phyloP scores from a whole-genome alignment of 148 eudicot species.

The Camellia granthamiana region DNA sequence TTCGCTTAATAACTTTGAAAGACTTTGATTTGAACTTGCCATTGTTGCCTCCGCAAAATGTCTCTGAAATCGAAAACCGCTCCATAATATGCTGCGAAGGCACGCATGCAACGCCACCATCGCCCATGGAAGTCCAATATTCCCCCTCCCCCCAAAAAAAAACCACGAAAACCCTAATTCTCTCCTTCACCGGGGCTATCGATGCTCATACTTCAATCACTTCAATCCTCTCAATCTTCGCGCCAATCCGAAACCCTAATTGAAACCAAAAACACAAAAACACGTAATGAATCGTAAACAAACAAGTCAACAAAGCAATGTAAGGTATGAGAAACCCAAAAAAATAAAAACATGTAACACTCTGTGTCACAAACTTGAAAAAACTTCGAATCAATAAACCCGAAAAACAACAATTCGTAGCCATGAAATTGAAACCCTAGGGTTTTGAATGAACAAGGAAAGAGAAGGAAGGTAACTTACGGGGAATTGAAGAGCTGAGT shows the following conservation, averaged over 20 bases:
- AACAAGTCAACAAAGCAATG: constrained; percentile 5
- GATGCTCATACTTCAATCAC: constrained; percentile 73
- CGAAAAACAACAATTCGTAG: background rate
- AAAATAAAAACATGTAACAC: no score
- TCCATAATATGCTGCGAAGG: constrained; percentile 74
- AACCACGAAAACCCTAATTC: constrained; percentile 43
- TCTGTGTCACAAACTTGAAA: background rate
- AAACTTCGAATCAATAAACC: background rate
- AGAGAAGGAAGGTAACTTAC: constrained; percentile 11
- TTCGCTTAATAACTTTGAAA: constrained; percentile 40
- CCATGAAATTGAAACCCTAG: constrained; percentile 16
- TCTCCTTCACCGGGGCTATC: constrained; percentile 70
- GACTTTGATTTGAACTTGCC: constrained; percentile 45
- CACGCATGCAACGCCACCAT: constrained; percentile 95
- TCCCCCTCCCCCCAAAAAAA: constrained; percentile 10
- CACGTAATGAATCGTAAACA: background rate
- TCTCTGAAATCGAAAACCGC: constrained; percentile 46
- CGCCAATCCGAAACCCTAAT: constrained; percentile 39
- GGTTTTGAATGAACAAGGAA: constrained; percentile 21
- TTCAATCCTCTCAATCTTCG: constrained; percentile 22
- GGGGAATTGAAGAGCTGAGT: constrained; percentile 11
- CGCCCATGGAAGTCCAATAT: constrained; percentile 82
- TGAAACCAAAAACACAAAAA: background rate
- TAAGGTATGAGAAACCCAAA: constrained; percentile 7
- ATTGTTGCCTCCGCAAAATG: constrained; percentile 51